These are phyloP conservation scores for Penicillium soppii DNA, from an alignment of 495 filamentous ascomycete species.

Conservation along the genomic window DNA sequence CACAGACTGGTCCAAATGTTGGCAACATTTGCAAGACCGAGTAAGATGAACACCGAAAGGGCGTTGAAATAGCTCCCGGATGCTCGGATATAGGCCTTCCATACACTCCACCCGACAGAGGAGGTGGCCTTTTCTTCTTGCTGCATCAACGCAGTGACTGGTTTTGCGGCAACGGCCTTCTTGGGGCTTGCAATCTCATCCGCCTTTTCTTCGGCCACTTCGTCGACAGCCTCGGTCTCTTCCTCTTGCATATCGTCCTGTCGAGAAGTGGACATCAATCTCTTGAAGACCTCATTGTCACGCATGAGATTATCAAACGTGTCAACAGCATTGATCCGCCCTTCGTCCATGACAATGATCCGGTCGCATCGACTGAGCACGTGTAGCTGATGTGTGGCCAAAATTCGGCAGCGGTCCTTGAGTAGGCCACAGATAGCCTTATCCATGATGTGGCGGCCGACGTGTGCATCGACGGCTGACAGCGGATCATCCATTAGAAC, in stretches of 20 bases:
- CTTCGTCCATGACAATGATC: constrained; percentile 87
- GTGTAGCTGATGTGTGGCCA: constrained; percentile 94
- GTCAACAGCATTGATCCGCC: constrained; percentile 77
- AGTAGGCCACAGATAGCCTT: constrained; percentile 89
- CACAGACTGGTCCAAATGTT: constrained; percentile 88
- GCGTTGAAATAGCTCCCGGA: constrained; percentile 74
- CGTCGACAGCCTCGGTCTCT: constrained; percentile 40
- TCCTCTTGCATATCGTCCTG: constrained; percentile 62
- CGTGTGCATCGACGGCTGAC: constrained; percentile 81
- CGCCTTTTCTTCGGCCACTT: constrained; percentile 47
- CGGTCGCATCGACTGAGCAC: constrained; percentile 87
- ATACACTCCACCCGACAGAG: constrained; percentile 83
- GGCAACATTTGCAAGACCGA: constrained; percentile 70
- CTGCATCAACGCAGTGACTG: constrained; percentile 74
- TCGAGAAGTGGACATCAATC: constrained; percentile 80
- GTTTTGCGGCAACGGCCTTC: constrained; percentile 58
- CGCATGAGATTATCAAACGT: constrained; percentile 85
- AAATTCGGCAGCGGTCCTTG: constrained; percentile 81
- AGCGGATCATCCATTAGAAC: constrained; percentile 84
- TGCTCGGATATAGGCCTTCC: constrained; percentile 74
- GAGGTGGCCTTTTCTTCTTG: constrained; percentile 80
- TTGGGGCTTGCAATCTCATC: constrained; percentile 43
- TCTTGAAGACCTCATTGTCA: constrained; percentile 68
- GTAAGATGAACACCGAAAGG: constrained; percentile 60
- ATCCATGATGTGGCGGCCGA: constrained; percentile 93